phyloP scores from a whole-genome alignment of 176 grass and related monocot species.

The Carex parvula region DNA sequence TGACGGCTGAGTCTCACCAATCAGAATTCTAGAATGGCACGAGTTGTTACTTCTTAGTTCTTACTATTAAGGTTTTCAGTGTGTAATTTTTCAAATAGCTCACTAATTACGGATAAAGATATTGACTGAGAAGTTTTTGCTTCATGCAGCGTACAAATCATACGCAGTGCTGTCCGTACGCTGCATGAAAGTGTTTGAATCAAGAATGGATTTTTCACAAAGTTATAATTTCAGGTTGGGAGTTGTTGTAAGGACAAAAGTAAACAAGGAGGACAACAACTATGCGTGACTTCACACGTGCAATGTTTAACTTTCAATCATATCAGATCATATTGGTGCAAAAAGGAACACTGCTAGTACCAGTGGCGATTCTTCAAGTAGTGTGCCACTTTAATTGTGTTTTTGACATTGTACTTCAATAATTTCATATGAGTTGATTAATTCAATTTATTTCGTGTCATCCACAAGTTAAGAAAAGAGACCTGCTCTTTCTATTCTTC shows the following conservation, averaged over 20 bases:
- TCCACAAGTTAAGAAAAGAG: not conserved
- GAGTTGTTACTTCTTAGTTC: too few species aligned
- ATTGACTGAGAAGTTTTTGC: too few species aligned
- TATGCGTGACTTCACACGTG: not conserved
- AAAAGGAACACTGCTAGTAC: too few species aligned
- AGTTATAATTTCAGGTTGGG: not conserved
- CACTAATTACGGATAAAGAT: not conserved
- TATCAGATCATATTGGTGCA: not conserved
- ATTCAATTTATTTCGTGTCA: not conserved
- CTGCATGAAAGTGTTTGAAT: not conserved
- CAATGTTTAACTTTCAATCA: not conserved
- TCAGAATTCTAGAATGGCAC: not conserved
- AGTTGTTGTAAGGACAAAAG: conserved; percentile 2
- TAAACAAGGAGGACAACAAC: not conserved
- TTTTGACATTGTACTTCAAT: conserved; percentile 17
- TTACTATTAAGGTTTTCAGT: not conserved
- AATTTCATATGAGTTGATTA: not conserved
- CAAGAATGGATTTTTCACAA: not conserved
- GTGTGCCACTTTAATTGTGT: not conserved
- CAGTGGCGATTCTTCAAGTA: not conserved
- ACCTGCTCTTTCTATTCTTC: not conserved
- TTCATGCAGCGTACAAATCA: not conserved
- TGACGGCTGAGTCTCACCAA: not conserved
- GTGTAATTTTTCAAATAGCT: not conserved
- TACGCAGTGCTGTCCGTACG: too few species aligned